phyloP scores from a whole-genome alignment of 306 rosid species.

The Quercus robur region DNA sequence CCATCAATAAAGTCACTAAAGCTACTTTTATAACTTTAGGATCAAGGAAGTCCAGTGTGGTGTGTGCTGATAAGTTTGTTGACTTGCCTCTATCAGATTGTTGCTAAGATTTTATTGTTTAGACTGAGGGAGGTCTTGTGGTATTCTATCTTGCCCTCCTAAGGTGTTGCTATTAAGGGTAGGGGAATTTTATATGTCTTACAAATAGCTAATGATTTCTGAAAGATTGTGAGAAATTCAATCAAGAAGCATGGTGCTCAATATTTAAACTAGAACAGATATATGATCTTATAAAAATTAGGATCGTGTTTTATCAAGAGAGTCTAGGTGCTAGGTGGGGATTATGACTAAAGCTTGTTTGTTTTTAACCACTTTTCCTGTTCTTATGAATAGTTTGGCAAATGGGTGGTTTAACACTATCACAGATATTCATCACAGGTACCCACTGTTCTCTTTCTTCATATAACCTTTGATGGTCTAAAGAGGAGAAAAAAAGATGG shows the following conservation, averaged over 20 bases:
- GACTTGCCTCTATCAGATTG: neutral
- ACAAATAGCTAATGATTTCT: neutral
- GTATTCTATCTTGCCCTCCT: neutral
- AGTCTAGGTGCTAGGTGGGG: neutral
- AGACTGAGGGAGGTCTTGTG: neutral
- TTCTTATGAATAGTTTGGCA: neutral
- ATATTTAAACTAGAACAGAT: neutral
- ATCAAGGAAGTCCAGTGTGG: neutral
- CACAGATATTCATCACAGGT: no score
- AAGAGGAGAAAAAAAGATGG: no score
- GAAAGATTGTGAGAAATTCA: neutral
- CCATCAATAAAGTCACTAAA: neutral
- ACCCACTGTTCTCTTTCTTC: no score
- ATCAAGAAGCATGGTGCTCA: neutral
- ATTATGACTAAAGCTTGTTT: neutral
- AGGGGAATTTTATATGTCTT: neutral
- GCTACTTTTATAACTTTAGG: neutral
- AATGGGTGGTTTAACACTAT: neutral
- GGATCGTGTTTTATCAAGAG: neutral
- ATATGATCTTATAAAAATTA: neutral
- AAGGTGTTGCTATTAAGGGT: neutral
- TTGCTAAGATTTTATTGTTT: neutral
- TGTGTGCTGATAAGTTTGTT: neutral
- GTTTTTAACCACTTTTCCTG: neutral
- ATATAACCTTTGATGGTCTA: no score